phyloP scores from a whole-genome alignment of 768 basidiomycete genomes.

The Jaapia argillacea region DNA sequence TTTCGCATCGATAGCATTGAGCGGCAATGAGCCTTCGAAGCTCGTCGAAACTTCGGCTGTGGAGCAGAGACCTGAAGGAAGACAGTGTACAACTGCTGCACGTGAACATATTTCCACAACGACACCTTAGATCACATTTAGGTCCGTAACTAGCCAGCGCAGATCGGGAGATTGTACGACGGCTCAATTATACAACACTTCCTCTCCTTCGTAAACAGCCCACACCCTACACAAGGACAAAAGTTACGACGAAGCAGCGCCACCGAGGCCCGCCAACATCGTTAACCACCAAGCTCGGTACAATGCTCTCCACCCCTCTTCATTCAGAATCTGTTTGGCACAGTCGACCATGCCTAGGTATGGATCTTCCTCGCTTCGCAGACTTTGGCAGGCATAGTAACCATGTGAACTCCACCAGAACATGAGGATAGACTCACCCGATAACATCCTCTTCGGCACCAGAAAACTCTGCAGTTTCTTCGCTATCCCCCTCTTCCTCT shows the following conservation, averaged over 20 bases:
- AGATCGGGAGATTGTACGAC: no score
- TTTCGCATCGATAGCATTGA: no score
- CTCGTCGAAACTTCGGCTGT: no score
- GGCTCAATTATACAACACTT: no score
- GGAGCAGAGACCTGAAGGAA: no score
- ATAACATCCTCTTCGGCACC: constrained; percentile 78
- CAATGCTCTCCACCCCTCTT: constrained; percentile 66
- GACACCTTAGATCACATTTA: no score
- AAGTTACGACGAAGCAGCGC: background rate
- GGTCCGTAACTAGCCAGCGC: no score
- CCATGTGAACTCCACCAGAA: constrained; percentile 1
- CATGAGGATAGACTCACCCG: constrained; percentile 36
- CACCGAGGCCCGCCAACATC: constrained; percentile 37
- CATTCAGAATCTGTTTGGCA: constrained; percentile 62
- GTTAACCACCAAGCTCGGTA: constrained; percentile 87
- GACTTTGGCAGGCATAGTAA: constrained; percentile 23
- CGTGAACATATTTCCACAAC: no score
- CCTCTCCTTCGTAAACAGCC: no score
- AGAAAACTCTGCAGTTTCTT: constrained; percentile 51
- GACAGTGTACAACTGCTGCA: no score
- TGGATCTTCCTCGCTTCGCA: constrained; percentile 72
- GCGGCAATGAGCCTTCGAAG: no score
- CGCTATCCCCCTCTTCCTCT: constrained; percentile 57
- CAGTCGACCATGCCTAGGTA: constrained; percentile 71
- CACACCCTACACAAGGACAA: no score